phyloP scores from a whole-genome alignment of 495 filamentous ascomycete genomes.

The Penicillium silybi region DNA sequence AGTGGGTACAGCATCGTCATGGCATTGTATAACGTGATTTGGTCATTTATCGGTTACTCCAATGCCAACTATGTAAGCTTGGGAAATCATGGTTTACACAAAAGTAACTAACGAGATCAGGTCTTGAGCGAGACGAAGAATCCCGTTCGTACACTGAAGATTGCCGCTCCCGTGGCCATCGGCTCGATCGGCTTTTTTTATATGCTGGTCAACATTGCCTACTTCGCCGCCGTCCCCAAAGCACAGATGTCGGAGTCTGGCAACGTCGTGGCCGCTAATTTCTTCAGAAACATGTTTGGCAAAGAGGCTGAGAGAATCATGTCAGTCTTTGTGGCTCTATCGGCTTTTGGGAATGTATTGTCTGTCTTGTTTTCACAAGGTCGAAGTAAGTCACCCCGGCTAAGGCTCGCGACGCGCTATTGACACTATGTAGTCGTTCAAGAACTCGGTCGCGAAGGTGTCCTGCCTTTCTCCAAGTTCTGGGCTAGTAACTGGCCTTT shows the following conservation, averaged over 20 bases:
- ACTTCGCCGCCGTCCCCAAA: conserved; percentile 65
- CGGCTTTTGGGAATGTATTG: conserved; percentile 67
- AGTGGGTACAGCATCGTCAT: conserved; percentile 59
- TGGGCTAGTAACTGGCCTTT: conserved; percentile 64
- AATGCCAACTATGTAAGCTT: conserved; percentile 52
- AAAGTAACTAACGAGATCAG: conserved; percentile 5
- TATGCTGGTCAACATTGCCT: conserved; percentile 68
- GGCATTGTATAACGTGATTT: conserved; percentile 63
- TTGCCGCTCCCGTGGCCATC: conserved; percentile 61
- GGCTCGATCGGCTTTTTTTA: conserved; percentile 59
- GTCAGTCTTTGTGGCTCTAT: conserved; percentile 68
- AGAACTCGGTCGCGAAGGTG: conserved; percentile 62
- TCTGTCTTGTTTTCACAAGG: conserved; percentile 67
- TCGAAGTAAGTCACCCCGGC: conserved; percentile 34
- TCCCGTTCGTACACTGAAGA: conserved; percentile 58
- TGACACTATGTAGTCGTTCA: conserved; percentile 42
- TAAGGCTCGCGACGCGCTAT: background rate
- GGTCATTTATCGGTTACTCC: conserved; percentile 62
- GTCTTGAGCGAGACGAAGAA: conserved; percentile 60
- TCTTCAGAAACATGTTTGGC: conserved; percentile 68
- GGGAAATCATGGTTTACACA: background rate
- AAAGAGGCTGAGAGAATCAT: conserved; percentile 54
- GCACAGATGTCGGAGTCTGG: conserved; percentile 57
- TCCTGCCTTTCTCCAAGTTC: conserved; percentile 57
- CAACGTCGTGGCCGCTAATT: conserved; percentile 57